Conservation (phyloP, 306 rosid genomes). For the Alnus glutinosa region DNA sequence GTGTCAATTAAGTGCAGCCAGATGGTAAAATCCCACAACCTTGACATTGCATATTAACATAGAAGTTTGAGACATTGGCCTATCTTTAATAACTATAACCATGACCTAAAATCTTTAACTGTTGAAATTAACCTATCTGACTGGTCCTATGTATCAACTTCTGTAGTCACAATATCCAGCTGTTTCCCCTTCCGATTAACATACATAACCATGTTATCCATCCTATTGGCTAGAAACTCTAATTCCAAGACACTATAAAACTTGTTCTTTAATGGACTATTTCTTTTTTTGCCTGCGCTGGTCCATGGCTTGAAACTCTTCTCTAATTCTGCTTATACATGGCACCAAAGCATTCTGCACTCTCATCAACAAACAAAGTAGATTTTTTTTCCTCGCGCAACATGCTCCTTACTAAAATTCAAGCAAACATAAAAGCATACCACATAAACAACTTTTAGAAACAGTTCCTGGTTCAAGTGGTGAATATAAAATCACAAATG, state of each 20-base stretch:
- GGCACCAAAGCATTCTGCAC: neutral
- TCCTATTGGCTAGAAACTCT: neutral
- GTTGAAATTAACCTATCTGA: neutral
- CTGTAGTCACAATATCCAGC: neutral
- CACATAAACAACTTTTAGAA: neutral
- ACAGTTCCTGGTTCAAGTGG: neutral
- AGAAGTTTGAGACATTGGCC: neutral
- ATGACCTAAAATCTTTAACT: neutral
- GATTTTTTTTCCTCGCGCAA: neutral
- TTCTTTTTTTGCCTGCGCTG: neutral
- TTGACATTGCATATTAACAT: no score
- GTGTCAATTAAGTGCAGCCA: neutral
- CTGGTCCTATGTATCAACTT: neutral
- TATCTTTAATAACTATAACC: neutral
- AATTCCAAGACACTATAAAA: neutral
- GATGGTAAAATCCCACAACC: neutral
- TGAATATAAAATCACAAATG: neutral
- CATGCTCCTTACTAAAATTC: neutral
- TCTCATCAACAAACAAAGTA: neutral
- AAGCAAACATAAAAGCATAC: neutral
- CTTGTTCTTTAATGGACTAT: neutral
- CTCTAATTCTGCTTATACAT: neutral
- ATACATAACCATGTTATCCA: neutral
- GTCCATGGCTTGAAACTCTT: neutral
- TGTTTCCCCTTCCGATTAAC: neutral